Evolutionary conservation across 2,329 filamentous ascomycete species (phyloP).

Genomic region (Fusarium odoratissimum): DNA sequence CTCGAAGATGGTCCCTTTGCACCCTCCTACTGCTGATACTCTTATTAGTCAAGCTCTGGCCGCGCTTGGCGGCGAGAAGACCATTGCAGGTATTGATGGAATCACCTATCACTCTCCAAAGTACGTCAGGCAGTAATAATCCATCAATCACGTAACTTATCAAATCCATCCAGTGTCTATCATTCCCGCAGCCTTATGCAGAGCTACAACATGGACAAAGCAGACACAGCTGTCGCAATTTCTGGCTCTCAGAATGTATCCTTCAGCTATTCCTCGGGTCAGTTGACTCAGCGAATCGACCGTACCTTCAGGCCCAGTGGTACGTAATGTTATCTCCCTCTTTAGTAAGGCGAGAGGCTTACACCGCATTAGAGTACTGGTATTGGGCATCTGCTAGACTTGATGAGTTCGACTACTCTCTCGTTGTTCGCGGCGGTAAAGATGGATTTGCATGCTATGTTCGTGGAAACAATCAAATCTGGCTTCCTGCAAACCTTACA

Average conservation of each 20-base stretch:
- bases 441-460: neutral
- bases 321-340: neutral
- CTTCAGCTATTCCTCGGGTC: neutral
- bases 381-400: neutral
- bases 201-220: neutral
- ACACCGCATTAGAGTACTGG: rapidly evolving
- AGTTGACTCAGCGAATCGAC: neutral
- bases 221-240: neutral
- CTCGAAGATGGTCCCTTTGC: neutral
- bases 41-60: neutral
- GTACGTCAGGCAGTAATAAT: rapidly evolving
- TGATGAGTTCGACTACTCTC: neutral
- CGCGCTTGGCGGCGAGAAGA: neutral
- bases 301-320: neutral
- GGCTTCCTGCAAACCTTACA: neutral
- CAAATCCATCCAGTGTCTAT: neutral
- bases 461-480: neutral
- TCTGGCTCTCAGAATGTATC: neutral
- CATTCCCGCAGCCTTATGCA: neutral
- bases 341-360: rapidly evolving
- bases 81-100: neutral
- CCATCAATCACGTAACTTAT: neutral
- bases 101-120: neutral
- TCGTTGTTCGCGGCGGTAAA: neutral
- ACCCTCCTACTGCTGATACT: neutral